Conservation (phyloP, 495 filamentous ascomycete species). For the Aspergillus funiculosus region DNA sequence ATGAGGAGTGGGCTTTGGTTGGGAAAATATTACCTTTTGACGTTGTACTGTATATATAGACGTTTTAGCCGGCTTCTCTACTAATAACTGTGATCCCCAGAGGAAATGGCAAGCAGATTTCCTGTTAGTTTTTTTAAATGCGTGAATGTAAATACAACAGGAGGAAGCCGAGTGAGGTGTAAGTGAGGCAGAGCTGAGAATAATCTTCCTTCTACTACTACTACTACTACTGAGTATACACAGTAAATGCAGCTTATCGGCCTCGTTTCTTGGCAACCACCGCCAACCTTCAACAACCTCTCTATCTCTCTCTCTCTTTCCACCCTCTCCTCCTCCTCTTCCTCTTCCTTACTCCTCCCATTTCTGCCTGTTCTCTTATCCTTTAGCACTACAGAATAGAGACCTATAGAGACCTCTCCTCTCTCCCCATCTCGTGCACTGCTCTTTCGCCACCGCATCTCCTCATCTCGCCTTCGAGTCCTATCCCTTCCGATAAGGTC, state of each 20-base stretch:
- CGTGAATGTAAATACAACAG: background rate
- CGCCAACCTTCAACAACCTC: background rate
- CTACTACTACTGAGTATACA: too few species aligned
- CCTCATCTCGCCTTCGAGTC: background rate
- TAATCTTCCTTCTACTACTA: too few species aligned
- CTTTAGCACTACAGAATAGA: too few species aligned
- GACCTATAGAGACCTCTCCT: too few species aligned
- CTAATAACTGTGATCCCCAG: conserved; percentile 13
- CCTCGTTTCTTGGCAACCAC: conserved; percentile 10
- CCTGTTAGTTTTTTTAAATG: too few species aligned
- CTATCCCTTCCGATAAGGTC: conserved; percentile 15
- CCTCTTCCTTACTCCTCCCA: background rate
- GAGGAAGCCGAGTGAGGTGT: background rate
- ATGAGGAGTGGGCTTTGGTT: conserved; percentile 20
- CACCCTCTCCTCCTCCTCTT: background rate
- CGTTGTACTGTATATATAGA: conserved; percentile 24
- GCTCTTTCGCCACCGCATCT: background rate
- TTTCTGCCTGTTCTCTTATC: conserved; percentile 1
- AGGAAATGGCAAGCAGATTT: conserved; percentile 9
- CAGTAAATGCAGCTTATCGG: too few species aligned
- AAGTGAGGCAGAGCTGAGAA: too few species aligned
- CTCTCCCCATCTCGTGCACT: background rate
- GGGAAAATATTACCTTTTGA: conserved; percentile 15
- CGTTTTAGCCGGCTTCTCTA: conserved; percentile 13
- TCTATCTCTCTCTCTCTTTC: background rate